Evolutionary conservation across 331 rosid genomes (phyloP).

Genomic region (Acacia pycnantha): DNA sequence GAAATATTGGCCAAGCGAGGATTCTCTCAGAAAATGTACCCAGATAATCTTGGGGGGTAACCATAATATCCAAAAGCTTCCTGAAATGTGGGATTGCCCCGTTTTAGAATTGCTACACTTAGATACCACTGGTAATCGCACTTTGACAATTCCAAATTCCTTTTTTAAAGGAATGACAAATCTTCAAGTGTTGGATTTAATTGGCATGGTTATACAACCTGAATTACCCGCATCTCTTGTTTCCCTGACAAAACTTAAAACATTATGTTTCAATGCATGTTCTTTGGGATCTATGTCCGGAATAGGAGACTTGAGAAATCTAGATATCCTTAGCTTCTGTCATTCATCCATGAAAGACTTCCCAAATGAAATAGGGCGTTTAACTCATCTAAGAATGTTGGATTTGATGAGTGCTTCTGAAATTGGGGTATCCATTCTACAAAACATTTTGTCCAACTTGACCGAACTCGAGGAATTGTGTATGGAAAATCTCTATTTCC

Average conservation of each 20-base stretch:
- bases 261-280: not conserved
- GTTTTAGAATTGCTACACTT: not conserved
- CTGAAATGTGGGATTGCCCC: not conserved
- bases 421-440: no score
- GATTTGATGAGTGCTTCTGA: no score
- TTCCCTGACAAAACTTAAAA: not conserved
- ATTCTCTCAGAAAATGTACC: not conserved
- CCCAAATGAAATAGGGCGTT: not conserved
- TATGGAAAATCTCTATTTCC: not conserved
- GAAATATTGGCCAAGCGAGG: not conserved
- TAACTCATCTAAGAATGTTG: not conserved
- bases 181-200: not conserved
- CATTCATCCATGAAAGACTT: not conserved
- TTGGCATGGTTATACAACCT: no score
- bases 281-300: not conserved
- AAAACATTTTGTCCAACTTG: no score
- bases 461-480: no score
- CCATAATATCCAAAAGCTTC: not conserved
- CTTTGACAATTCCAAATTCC: not conserved
- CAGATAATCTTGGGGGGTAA: fast-evolving
- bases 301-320: conserved; percentile 4
- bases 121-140: fast-evolving
- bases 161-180: not conserved
- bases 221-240: conserved; percentile 4
- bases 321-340: not conserved